Base-by-base conservation (phyloP, 1,284 basidiomycete genomes). In the Apiotrichum gamsii region DNA sequence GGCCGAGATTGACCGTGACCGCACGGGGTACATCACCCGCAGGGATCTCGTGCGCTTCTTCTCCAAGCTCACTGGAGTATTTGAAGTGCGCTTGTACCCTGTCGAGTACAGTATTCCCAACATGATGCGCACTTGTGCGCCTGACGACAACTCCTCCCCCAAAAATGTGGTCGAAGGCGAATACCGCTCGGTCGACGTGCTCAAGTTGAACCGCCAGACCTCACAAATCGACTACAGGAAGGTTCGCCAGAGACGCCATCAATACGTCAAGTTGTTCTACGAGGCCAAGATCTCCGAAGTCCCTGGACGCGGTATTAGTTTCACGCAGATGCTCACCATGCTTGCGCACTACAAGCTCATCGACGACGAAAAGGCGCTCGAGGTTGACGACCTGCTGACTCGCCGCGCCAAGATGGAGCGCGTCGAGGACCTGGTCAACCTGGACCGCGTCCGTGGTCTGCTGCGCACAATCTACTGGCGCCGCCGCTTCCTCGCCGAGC, bases 341-440 rank as follows among this genome's bases (percentile, higher is more conserved):
- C 74, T 98, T 28, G 87, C 90, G 0, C 91, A 95, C 65, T 84
- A 96, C 73, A 94, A 89, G 70, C 75, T 97, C 48, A 90, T 97
- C 57, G 80, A 90, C 50, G 90, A 95, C 65, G 81, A 81, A 25
- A 84, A 89, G 40, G 90, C 89, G 11, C 72, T 94, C n/a, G 78
- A 82, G 21, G 69, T 93, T 54, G 84, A 89, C 55, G 90, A 94
- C 52, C 77, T 90, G 2, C 80, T 90, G 13, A 75, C 78, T 11
- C 76, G 90, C 39, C 83, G 82, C 11, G 83, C 84, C 50, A 87
- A 80, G 43, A 87, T 84, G 61, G 82, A 83, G 57, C 75, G 85
- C 15, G 86, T 95, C 14, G 82, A 81, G 0, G 85, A 88, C 57
- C 76, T 89, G 10, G 86, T 91, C 32, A 85, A 88, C 62, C 72